phyloP scores from a whole-genome alignment of 2,329 filamentous ascomycete genomes.

The Elsinoe necatrix region DNA sequence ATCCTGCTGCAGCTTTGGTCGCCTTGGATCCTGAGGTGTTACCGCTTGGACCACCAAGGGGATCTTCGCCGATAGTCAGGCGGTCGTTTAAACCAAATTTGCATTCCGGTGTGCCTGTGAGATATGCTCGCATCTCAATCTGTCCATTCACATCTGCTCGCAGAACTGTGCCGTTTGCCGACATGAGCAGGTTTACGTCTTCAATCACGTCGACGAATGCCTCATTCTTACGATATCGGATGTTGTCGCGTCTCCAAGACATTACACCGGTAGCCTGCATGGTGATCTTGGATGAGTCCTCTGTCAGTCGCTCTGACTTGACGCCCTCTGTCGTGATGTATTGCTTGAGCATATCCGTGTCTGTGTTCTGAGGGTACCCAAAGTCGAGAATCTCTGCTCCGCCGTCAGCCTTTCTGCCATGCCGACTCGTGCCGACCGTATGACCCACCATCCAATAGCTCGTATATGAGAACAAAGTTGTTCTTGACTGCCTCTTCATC shows the following conservation, averaged over 20 bases:
- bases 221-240: constrained; percentile 99
- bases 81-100: constrained; percentile 98
- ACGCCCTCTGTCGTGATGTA: constrained; percentile 99
- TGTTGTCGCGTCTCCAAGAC: constrained; percentile 93
- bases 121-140: constrained; percentile 97
- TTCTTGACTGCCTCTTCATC: constrained; percentile 99
- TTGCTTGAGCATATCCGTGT: constrained; percentile 98
- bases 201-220: constrained; percentile 99
- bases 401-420: background rate
- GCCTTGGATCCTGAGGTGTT: constrained; percentile 77
- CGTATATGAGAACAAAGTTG: constrained; percentile 98
- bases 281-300: constrained; percentile 95
- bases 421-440: background rate
- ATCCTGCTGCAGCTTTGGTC: constrained; percentile 89
- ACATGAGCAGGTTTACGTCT: constrained; percentile 98
- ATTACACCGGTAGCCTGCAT: constrained; percentile 98
- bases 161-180: constrained; percentile 88
- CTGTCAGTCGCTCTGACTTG: constrained; percentile 65
- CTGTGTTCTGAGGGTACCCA: constrained; percentile 96
- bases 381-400: constrained; percentile 88
- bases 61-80: constrained; percentile 66
- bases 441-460: constrained; percentile 74
- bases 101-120: constrained; percentile 93
- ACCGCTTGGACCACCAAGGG: constrained; percentile 56
- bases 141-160: constrained; percentile 94